Evolutionary conservation across 2,329 filamentous ascomycete species (phyloP).

Genomic region (Phaeosphaeriaceae sp.): DNA sequence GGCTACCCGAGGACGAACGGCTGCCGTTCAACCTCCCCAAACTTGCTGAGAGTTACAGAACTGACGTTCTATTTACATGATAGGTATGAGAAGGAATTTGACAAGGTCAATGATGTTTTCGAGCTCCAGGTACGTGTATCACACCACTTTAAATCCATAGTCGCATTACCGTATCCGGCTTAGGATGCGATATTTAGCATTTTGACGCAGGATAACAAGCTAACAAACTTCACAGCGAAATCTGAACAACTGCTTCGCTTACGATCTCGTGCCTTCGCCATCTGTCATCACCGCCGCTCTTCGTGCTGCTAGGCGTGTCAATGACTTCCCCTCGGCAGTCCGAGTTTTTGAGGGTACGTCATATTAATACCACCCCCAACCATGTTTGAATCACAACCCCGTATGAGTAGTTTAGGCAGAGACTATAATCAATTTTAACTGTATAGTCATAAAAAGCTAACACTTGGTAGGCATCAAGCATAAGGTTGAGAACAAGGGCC

Average conservation of each 20-base stretch:
- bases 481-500: constrained; percentile 98
- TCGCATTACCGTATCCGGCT: constrained; percentile 19
- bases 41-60: constrained; percentile 23
- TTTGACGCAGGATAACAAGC: constrained; percentile 7
- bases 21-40: constrained; percentile 39
- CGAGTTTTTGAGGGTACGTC: constrained; percentile 94
- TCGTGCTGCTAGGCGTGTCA: constrained; percentile 91
- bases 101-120: constrained; percentile 96
- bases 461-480: constrained; percentile 81
- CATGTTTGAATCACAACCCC: neutral
- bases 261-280: constrained; percentile 97
- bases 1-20: constrained; percentile 18
- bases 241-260: constrained; percentile 99
- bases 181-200: constrained; percentile 8
- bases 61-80: constrained; percentile 36
- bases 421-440: neutral
- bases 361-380: too few relatives aligned
- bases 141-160: constrained; percentile 11
- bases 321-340: constrained; percentile 98
- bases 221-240: constrained; percentile 69
- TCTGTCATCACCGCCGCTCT: constrained; percentile 90
- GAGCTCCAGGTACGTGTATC: constrained; percentile 86
- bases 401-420: neutral
- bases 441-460: constrained; percentile 19
- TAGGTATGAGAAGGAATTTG: constrained; percentile 99